Evolutionary conservation across 2,329 filamentous ascomycete genomes (phyloP), one percentile per base, ranked within the genome.

Genomic region (Blastomyces emzantsi): DNA sequence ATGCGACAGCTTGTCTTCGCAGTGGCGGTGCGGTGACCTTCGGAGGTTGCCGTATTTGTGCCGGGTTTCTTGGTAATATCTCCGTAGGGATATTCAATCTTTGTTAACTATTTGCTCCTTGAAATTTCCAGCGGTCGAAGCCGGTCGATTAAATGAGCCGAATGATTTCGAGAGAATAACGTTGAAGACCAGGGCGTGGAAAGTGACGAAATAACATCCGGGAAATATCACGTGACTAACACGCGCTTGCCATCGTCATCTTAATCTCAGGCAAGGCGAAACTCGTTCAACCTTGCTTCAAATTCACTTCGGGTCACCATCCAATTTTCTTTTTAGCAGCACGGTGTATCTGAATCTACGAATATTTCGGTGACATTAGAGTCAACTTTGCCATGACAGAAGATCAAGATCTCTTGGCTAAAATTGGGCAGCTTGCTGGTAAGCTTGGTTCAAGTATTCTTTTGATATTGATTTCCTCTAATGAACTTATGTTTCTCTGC

Each of bases 371-470:
- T 9, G 15, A 9, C 33, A 15, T 33, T 60, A 55, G 49, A 39
- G 28, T 15, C 36, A 39, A 33, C 25, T 17, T 62, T 25, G 28
- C 25, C 4, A 81, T 83, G 74, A 80, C 81, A 58, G 82, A 85
- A 72, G 80, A 84, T 64, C 78, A 83, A 69, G 81, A 83, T 65
- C 76, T 85, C 59, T 74, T 84, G 63, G 78, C 80, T 64, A 81
- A 79, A 70, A 85, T 85, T 71, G 79, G 82, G 72, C 81, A 81
- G 69, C 77, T 85, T 70, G 80, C 82, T 75, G 82, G 83, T 84
- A 74, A 73, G 76, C 73, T 56, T 62, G 64, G 52, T 43, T 25
- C 58, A 30, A 60, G 19, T 39, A 39, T 64, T 72, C 72, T 71
- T 62, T 69, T 79, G 79, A 70, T 36, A 43, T 62, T 45, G 43